Evolutionary conservation across 2,329 filamentous ascomycete species (phyloP), one percentile per base, ranked within the genome.

Genomic region (Zasmidium cellare): DNA sequence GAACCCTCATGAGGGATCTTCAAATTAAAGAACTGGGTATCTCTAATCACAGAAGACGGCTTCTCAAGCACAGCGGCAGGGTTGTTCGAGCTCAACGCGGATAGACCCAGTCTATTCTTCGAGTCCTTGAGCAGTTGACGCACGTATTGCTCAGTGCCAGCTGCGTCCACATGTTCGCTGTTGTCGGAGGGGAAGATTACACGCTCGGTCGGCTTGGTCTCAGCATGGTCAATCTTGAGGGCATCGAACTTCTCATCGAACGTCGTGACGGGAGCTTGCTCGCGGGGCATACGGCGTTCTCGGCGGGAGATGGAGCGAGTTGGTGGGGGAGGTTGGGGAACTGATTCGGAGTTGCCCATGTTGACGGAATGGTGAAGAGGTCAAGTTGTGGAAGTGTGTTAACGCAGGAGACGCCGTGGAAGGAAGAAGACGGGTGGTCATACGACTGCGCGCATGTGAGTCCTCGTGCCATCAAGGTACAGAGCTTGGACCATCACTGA

Each of bases 21-120:
- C 72, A 92, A 76, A 70, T 92, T 96, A 85, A 92, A 96, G 61
- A 89, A 82, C 56, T 96, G 91, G 55, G 85, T 87, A 71, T 94
- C 88, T 44, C 82, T 76, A 59, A 91, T 83, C 55, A 83, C 77
- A 24, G 87, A 79, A 0, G 84, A 76, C 9, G 83, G 84, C 44
- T 86, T 88, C 54, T 83, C 81, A 46, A 96, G 81, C 46, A 92
- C 80, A 11, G 83, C 75, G 57, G 82, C 82, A 6, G 89, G 87
- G 61, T 90, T 82, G 63, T 87, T 85, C 9, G 83, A 80, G 70
- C 84, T 87, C 51, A 96, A 79, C 1, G 89, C 89, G 1, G 87
- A 85, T 31, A 94, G 81, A 3, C 90, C 91, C 14, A 96, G 86
- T 60, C 89, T 90, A 68, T 85, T 84, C 79, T 72, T 72, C 46